phyloP scores from a whole-genome alignment of 768 basidiomycete genomes.

The Psilocybe cyanescens region DNA sequence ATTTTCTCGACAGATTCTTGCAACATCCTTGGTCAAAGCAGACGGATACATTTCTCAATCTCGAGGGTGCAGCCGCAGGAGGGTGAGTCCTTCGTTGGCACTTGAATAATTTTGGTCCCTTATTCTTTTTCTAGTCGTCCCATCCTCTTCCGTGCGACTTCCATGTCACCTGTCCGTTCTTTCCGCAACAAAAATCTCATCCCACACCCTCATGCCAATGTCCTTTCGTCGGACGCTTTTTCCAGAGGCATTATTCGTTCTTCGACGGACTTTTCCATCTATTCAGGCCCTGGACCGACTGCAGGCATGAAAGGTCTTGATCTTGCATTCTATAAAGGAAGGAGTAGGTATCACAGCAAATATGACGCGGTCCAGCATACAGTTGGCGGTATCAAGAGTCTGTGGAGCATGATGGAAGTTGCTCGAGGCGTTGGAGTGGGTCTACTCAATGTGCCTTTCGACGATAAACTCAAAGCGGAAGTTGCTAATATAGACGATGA shows the following conservation, averaged over 20 bases:
- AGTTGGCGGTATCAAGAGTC: constrained; percentile 48
- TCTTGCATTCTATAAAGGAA: constrained; percentile 76
- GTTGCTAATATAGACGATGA: constrained; percentile 28
- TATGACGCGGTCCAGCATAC: constrained; percentile 69
- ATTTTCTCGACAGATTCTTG: constrained; percentile 51
- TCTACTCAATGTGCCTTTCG: constrained; percentile 47
- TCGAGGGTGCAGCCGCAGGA: constrained; percentile 82
- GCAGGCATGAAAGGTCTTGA: constrained; percentile 71
- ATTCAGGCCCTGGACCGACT: constrained; percentile 37
- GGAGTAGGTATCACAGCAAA: constrained; percentile 79
- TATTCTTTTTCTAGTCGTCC: constrained; percentile 57
- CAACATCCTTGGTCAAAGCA: constrained; percentile 77
- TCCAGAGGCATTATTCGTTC: constrained; percentile 66
- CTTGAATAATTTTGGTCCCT: not conserved
- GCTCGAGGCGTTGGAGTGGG: constrained; percentile 56
- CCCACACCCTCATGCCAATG: constrained; percentile 73
- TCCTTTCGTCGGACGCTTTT: constrained; percentile 72
- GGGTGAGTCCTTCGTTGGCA: constrained; percentile 48
- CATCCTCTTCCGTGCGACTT: constrained; percentile 74
- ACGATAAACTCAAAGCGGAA: constrained; percentile 2
- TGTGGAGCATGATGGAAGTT: constrained; percentile 84
- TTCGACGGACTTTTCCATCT: constrained; percentile 76
- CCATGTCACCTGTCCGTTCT: constrained; percentile 54
- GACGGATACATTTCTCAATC: constrained; percentile 72
- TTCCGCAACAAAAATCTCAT: constrained; percentile 48